phyloP scores from a whole-genome alignment of 371 early-diverging fungal species.

The Dinochytrium kinnereticum region DNA sequence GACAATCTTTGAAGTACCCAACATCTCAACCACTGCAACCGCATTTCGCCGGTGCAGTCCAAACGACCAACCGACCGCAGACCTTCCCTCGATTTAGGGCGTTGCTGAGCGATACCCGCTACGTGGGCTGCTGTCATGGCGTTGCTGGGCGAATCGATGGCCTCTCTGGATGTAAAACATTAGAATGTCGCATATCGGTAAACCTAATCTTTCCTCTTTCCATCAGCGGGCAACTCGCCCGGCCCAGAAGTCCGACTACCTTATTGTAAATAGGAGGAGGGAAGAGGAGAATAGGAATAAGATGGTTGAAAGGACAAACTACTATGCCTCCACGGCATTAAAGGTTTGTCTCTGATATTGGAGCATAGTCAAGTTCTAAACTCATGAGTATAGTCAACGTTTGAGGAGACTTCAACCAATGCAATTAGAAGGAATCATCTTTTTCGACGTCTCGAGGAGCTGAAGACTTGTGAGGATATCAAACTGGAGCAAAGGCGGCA shows the following conservation, averaged over 20 bases:
- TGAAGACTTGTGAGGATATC: conserved; percentile 31
- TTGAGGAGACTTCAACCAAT: conserved; percentile 46
- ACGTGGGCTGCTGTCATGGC: conserved; percentile 17
- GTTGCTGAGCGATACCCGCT: no score
- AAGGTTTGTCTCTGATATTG: conserved; percentile 27
- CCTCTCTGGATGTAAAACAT: conserved; percentile 16
- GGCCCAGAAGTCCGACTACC: conserved; percentile 43
- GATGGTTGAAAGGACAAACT: conserved; percentile 41
- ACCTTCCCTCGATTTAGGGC: no score
- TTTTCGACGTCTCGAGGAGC: conserved; percentile 38
- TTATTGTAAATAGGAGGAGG: conserved; percentile 50
- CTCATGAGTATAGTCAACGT: conserved; percentile 39
- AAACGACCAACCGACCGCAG: no score
- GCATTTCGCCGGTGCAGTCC: no score
- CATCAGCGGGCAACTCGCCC: conserved; percentile 21
- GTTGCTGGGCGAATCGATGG: conserved; percentile 24
- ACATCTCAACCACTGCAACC: no score
- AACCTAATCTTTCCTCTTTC: background rate
- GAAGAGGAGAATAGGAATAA: conserved; percentile 45
- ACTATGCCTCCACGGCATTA: conserved; percentile 43
- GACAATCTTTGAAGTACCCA: no score
- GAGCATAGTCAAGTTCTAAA: background rate
- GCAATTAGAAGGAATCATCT: conserved; percentile 49
- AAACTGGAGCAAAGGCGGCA: conserved; percentile 47
- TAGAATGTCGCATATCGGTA: no score